Base-by-base conservation (phyloP, 495 filamentous ascomycete species). In the Schizothecium vesticola region DNA sequence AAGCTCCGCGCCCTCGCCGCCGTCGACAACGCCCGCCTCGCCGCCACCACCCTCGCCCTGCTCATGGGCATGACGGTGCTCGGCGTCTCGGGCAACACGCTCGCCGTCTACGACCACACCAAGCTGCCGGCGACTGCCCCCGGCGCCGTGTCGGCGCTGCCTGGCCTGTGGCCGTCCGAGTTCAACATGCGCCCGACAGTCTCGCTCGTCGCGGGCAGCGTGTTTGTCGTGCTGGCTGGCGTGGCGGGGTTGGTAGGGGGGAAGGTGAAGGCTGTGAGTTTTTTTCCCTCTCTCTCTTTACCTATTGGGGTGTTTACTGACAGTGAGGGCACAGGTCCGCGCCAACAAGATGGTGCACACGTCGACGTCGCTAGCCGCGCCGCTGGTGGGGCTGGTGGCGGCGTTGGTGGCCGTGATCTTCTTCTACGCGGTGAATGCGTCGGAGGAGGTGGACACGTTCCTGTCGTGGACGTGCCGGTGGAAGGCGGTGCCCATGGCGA, bases 391-490 rank as follows among this genome's bases (percentile, higher is more conserved):
- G 61, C 75, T 86, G 60, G 71, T 76, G 56, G 82, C 80, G 58
- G 78, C 78, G n/a, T 71, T 86, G 67, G 77, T 86, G 67, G 80
- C 80, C 69, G 80, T 83, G 64, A 73, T 79, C 61, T 83, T 86
- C 76, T 86, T 82, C 76, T 87, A 87, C 69, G 78, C 76, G 60
- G 80, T 84, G 76, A 85, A 86, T 67, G 70, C 80, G 25, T 86
- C 84, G 2, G 72, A 72, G 56, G 77, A 73, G 7, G 74, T 77
- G 64, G 80, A 81, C 70, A 83, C 83, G 55, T 72, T 86, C 29
- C 70, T 86, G 72, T 84, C 81, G 74, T 87, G 85, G 85, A 82
- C 79, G 26, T 87, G 85, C 75, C 83, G 82, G 61, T 87, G 84
- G 84, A 71, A 70, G 6, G 68, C 73, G 55, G 70, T 85, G 28